Conservation (phyloP, 176 grass and related monocot species). For the Ensete ventricosum region DNA sequence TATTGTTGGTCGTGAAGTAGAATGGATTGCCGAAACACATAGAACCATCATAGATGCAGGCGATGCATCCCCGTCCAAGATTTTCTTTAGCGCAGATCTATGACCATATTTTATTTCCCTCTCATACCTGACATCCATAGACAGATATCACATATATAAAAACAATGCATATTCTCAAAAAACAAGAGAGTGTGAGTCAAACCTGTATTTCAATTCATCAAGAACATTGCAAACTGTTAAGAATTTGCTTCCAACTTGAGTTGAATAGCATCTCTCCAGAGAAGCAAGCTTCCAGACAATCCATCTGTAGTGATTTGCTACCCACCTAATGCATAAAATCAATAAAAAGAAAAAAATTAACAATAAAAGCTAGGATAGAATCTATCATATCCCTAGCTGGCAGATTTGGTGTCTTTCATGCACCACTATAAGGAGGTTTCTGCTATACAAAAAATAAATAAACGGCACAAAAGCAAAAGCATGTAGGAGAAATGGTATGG, state of each 20-base stretch:
- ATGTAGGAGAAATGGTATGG: too few species aligned
- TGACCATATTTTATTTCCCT: slow-evolving; percentile 88
- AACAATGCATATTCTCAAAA: slow-evolving; percentile 15
- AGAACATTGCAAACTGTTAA: slow-evolving; percentile 77
- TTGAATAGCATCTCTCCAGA: slow-evolving; percentile 9
- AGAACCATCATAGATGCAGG: slow-evolving; percentile 87
- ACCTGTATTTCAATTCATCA: slow-evolving; percentile 90
- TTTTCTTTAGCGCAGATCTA: slow-evolving; percentile 74
- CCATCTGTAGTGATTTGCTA: slow-evolving; percentile 37
- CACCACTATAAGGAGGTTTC: too few species aligned
- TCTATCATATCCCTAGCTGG: neutral
- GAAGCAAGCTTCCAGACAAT: slow-evolving; percentile 20
- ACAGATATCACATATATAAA: slow-evolving; percentile 19
- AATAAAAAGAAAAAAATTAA: slow-evolving; percentile 25
- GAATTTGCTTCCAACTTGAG: slow-evolving; percentile 47
- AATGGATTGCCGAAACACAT: slow-evolving; percentile 79
- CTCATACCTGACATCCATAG: slow-evolving; percentile 57
- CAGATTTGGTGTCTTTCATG: neutral
- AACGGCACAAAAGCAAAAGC: too few species aligned
- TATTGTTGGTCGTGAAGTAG: slow-evolving; percentile 32
- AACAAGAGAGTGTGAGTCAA: slow-evolving; percentile 21
- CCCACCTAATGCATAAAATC: slow-evolving; percentile 51
- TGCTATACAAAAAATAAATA: too few species aligned
- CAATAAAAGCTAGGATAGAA: neutral
- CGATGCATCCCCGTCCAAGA: slow-evolving; percentile 83